Evolutionary conservation across 1,284 basidiomycete species (phyloP).

Genomic region (Cerioporus squamosus): DNA sequence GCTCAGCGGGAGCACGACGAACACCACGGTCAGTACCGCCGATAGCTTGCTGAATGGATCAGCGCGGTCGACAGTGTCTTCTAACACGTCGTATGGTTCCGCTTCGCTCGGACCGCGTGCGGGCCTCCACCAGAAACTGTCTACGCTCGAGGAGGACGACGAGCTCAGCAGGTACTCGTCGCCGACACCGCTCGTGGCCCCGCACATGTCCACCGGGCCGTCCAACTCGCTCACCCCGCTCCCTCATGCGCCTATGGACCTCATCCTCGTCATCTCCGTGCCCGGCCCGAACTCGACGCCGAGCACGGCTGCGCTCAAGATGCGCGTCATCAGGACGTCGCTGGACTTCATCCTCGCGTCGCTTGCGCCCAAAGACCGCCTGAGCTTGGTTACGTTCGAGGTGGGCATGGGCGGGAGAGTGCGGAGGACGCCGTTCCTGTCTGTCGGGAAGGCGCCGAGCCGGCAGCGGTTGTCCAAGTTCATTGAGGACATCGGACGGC

Average conservation of each 20-base stretch:
- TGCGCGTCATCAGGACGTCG: slow-evolving; percentile 83
- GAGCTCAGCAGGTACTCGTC: slow-evolving; percentile 58
- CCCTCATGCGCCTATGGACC: slow-evolving; percentile 86
- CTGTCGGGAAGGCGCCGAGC: slow-evolving; percentile 70
- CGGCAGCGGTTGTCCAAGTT: slow-evolving; percentile 75
- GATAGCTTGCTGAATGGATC: slow-evolving; percentile 71
- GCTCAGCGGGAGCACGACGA: slow-evolving; percentile 73
- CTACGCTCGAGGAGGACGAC: slow-evolving; percentile 73
- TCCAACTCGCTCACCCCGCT: slow-evolving; percentile 81
- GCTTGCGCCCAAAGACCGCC: slow-evolving; percentile 74
- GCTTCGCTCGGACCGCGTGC: slow-evolving; percentile 24
- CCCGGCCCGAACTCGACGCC: slow-evolving; percentile 75
- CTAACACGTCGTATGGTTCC: slow-evolving; percentile 70
- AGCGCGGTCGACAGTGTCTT: slow-evolving; percentile 67
- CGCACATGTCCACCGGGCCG: slow-evolving; percentile 74
- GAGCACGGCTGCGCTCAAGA: slow-evolving; percentile 81
- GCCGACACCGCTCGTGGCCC: slow-evolving; percentile 66
- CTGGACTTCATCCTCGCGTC: slow-evolving; percentile 85
- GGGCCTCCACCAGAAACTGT: slow-evolving; percentile 51
- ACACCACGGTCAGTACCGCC: slow-evolving; percentile 66
- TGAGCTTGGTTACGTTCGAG: slow-evolving; percentile 90
- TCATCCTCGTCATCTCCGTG: slow-evolving; percentile 90
- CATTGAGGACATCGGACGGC: slow-evolving; percentile 68
- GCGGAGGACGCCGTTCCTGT: slow-evolving; percentile 88
- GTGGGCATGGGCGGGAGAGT: slow-evolving; percentile 80